Conservation (phyloP, 352 stramenopile genomes). For the Phytopythium ostracodes region DNA sequence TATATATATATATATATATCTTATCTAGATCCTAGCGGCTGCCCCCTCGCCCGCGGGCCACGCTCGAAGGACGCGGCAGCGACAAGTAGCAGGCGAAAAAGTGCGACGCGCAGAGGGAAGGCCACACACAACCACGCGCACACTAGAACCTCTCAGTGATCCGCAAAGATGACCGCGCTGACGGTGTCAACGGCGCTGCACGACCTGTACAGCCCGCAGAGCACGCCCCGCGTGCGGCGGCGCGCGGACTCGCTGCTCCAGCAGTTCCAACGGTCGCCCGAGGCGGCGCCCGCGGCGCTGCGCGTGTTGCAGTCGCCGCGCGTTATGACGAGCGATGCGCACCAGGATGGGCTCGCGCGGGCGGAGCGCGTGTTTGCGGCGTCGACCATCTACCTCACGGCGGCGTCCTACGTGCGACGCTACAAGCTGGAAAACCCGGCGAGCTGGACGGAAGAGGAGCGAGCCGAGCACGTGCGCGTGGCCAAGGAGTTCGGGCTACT, state of each 20-base stretch:
- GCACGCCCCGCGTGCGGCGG: slow-evolving; percentile 54
- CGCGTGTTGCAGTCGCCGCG: slow-evolving; percentile 52
- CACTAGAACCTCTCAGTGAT: no score
- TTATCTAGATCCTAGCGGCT: not conserved
- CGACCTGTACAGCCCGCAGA: slow-evolving; percentile 72
- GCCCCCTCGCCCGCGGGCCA: no score
- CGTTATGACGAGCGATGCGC: slow-evolving; percentile 20
- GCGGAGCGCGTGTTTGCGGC: slow-evolving; percentile 63
- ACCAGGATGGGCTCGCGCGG: slow-evolving; percentile 27
- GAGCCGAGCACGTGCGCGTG: slow-evolving; percentile 40
- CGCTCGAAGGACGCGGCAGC: no score
- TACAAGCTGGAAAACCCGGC: slow-evolving; percentile 62
- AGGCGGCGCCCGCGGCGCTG: slow-evolving; percentile 52
- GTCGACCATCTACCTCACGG: slow-evolving; percentile 68
- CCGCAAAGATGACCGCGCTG: slow-evolving; percentile 30
- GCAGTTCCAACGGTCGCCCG: slow-evolving; percentile 68
- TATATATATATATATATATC: not conserved
- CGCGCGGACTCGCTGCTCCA: slow-evolving; percentile 73
- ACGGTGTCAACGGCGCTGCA: slow-evolving; percentile 54
- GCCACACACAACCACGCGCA: no score
- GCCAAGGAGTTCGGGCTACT: slow-evolving; percentile 60
- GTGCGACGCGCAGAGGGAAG: not conserved
- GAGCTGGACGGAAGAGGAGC: slow-evolving; percentile 49
- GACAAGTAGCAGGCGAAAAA: not conserved
- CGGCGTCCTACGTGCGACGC: slow-evolving; percentile 62